phyloP scores from a whole-genome alignment of 805 yeast species.

The Metschnikowia bowlesiae region DNA sequence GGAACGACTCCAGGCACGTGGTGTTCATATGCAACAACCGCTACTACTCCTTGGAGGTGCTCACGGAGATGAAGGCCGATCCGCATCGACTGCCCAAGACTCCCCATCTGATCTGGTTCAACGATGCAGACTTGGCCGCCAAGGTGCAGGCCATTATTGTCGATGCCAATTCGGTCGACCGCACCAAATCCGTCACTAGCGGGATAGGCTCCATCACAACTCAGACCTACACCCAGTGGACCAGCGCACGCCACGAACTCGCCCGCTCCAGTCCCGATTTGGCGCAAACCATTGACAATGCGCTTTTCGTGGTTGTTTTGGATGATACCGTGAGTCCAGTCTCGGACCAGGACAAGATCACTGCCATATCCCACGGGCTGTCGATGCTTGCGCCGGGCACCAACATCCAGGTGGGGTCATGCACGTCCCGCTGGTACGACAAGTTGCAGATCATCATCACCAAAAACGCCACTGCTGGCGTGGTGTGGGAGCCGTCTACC shows the following conservation, averaged over 20 bases:
- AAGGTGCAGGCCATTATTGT: constrained; percentile 42
- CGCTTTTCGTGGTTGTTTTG: constrained; percentile 49
- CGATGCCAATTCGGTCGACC: constrained; percentile 30
- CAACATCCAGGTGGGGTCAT: constrained; percentile 52
- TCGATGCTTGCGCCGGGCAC: constrained; percentile 37
- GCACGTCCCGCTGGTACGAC: constrained; percentile 59
- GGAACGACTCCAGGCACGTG: constrained; percentile 45
- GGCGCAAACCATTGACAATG: constrained; percentile 41
- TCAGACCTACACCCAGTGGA: constrained; percentile 49
- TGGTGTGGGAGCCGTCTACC: constrained; percentile 54
- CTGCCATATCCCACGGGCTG: constrained; percentile 50
- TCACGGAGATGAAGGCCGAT: constrained; percentile 24
- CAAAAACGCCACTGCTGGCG: constrained; percentile 53
- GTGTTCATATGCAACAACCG: constrained; percentile 48
- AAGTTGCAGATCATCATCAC: constrained; percentile 53
- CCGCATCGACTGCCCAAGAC: constrained; percentile 3
- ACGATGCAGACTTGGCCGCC: constrained; percentile 46
- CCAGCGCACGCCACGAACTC: constrained; percentile 40
- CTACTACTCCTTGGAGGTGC: constrained; percentile 46
- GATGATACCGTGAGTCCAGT: constrained; percentile 44
- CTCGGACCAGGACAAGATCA: constrained; percentile 46
- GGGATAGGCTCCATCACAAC: constrained; percentile 55
- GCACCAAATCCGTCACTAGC: constrained; percentile 37
- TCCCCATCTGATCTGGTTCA: constrained; percentile 45
- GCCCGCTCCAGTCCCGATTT: constrained; percentile 32